Evolutionary conservation across 1,139 yeast species (phyloP).

Genomic region (Taphrina communis): DNA sequence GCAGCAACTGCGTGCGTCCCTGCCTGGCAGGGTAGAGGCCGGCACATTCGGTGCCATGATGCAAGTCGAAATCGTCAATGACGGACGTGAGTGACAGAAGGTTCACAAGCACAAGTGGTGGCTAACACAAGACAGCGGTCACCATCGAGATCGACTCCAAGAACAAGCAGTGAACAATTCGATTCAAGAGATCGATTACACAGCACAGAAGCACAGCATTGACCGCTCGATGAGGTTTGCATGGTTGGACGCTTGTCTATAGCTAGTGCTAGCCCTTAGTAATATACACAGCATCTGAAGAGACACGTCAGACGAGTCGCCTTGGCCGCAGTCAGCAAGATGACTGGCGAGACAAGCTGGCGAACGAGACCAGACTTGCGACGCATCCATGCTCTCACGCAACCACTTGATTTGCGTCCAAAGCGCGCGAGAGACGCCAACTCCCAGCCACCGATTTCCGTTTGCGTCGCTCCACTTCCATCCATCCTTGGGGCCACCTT

Average conservation of each 20-base stretch:
- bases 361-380: too few relatives aligned
- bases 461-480: conserved; percentile 21
- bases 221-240: too few relatives aligned
- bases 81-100: conserved; percentile 58
- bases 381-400: background rate
- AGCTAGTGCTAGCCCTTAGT: too few relatives aligned
- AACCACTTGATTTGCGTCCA: conserved; percentile 4
- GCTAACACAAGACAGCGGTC: conserved; percentile 53
- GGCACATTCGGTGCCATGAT: conserved; percentile 97
- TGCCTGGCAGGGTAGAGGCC: conserved; percentile 61
- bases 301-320: too few relatives aligned
- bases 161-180: background rate
- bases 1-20: conserved; percentile 56
- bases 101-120: too few relatives aligned
- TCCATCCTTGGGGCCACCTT: background rate
- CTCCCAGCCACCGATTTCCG: conserved; percentile 28
- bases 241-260: too few relatives aligned
- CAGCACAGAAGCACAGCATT: too few relatives aligned
- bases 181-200: too few relatives aligned
- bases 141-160: conserved; percentile 74
- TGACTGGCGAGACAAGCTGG: too few relatives aligned
- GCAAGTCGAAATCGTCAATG: conserved; percentile 86
- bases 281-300: too few relatives aligned
- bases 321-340: too few relatives aligned
- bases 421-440: conserved; percentile 11